Conservation (phyloP, 805 yeast species). For the Kregervanrija fluxuum region DNA sequence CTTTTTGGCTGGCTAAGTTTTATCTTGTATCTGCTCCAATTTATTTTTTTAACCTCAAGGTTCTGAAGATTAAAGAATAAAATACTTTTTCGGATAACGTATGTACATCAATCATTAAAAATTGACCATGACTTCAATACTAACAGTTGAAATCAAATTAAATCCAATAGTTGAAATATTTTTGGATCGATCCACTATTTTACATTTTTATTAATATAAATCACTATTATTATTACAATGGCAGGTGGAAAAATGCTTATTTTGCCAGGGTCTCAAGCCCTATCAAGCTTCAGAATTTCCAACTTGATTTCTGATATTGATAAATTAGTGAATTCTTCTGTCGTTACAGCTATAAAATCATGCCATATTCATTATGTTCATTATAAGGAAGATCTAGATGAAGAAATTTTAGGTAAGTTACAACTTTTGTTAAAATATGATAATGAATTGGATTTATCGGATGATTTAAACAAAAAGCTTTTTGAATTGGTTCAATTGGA, state of each 20-base stretch:
- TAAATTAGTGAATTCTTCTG: constrained; percentile 57
- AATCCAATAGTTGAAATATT: too few species aligned
- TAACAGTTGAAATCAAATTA: too few species aligned
- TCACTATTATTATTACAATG: too few species aligned
- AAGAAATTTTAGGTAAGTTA: constrained; percentile 40
- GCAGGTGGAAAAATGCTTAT: constrained; percentile 30
- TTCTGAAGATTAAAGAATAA: too few species aligned
- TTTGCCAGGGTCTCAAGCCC: constrained; percentile 84
- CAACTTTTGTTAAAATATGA: constrained; percentile 70
- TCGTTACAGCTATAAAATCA: constrained; percentile 64
- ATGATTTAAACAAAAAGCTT: constrained; percentile 22
- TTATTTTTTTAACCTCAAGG: too few species aligned
- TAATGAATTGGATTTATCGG: constrained; percentile 47
- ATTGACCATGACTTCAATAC: too few species aligned
- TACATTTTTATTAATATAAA: too few species aligned
- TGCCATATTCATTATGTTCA: constrained; percentile 79
- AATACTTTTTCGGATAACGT: too few species aligned
- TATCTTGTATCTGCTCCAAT: too few species aligned
- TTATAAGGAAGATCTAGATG: constrained; percentile 35
- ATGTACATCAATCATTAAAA: too few species aligned
- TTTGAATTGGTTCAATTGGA: constrained; percentile 19
- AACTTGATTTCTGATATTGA: constrained; percentile 68
- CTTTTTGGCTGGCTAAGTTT: too few species aligned
- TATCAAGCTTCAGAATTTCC: constrained; percentile 79
- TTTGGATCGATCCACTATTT: too few species aligned